These are phyloP conservation scores for Nannochloropsis gaditana DNA, from an alignment of 108 stramenopile genomes.

Conservation along the genomic window DNA sequence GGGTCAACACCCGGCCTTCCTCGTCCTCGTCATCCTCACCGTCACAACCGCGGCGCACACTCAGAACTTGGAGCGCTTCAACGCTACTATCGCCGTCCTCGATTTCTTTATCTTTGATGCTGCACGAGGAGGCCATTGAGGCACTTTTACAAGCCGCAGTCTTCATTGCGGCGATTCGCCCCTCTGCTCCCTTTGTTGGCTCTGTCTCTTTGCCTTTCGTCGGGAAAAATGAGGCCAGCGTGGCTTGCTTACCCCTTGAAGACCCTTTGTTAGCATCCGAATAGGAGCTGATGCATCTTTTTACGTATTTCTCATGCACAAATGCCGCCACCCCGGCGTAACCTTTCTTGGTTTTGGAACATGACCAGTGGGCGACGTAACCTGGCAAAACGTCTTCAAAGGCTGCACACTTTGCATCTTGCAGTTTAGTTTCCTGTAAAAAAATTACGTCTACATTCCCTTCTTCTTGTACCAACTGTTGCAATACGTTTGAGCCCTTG, in stretches of 20 bases:
- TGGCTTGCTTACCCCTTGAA: slow-evolving; percentile 62
- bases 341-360: slow-evolving; percentile 83
- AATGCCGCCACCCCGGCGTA: slow-evolving; percentile 93
- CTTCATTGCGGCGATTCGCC: slow-evolving; percentile 21
- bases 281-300: not conserved
- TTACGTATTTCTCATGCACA: slow-evolving; percentile 32
- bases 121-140: slow-evolving; percentile 30
- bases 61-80: slow-evolving; percentile 29
- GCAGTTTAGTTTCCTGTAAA: slow-evolving; percentile 46
- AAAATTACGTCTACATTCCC: not conserved
- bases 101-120: not conserved
- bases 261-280: not conserved
- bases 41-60: slow-evolving; percentile 43
- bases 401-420: slow-evolving; percentile 23
- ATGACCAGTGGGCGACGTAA: slow-evolving; percentile 76
- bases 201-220: slow-evolving; percentile 32
- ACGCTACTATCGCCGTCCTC: slow-evolving; percentile 26
- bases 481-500: not conserved
- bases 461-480: not conserved
- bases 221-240: slow-evolving; percentile 66
- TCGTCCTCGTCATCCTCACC: slow-evolving; percentile 68
- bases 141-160: slow-evolving; percentile 52
- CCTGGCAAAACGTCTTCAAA: slow-evolving; percentile 57
- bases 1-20: slow-evolving; percentile 81
- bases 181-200: slow-evolving; percentile 29